Conservation (phyloP, 805 yeast species). For the Debaryomyces prosopidis region DNA sequence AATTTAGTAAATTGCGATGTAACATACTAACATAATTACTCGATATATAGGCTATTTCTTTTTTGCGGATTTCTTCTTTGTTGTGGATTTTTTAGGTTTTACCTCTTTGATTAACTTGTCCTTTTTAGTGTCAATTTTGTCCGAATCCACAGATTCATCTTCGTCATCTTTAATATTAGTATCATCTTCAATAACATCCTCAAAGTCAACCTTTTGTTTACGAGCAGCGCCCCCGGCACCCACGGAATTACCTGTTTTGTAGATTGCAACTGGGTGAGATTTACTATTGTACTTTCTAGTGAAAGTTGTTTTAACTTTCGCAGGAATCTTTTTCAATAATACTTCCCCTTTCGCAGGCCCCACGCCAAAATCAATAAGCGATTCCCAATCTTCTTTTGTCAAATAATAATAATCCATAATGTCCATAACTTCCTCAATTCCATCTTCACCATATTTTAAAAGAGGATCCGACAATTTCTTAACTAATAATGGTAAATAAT, state of each 20-base stretch:
- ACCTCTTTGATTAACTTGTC: slow-evolving; percentile 62
- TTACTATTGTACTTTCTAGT: slow-evolving; percentile 78
- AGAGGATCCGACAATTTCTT: slow-evolving; percentile 62
- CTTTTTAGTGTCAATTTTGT: slow-evolving; percentile 52
- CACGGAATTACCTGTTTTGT: slow-evolving; percentile 67
- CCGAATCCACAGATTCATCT: slow-evolving; percentile 44
- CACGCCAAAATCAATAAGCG: slow-evolving; percentile 77
- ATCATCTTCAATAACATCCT: slow-evolving; percentile 69
- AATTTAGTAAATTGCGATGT: neutral
- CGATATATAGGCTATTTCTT: slow-evolving; percentile 2
- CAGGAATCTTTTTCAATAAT: slow-evolving; percentile 60
- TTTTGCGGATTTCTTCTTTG: neutral
- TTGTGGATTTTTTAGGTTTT: slow-evolving; percentile 33
- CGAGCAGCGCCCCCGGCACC: slow-evolving; percentile 17
- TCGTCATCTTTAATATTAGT: slow-evolving; percentile 45
- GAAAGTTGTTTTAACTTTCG: slow-evolving; percentile 80
- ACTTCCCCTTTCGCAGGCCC: slow-evolving; percentile 49
- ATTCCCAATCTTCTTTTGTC: slow-evolving; percentile 92
- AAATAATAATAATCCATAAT: slow-evolving; percentile 82
- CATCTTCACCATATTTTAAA: slow-evolving; percentile 54
- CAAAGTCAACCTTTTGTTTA: slow-evolving; percentile 58
- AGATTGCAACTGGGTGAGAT: slow-evolving; percentile 83
- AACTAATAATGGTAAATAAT: slow-evolving; percentile 68
- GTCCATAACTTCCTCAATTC: slow-evolving; percentile 64
- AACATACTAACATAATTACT: neutral